phyloP scores from a whole-genome alignment of 495 filamentous ascomycete genomes.

The Xylaria cubensis region DNA sequence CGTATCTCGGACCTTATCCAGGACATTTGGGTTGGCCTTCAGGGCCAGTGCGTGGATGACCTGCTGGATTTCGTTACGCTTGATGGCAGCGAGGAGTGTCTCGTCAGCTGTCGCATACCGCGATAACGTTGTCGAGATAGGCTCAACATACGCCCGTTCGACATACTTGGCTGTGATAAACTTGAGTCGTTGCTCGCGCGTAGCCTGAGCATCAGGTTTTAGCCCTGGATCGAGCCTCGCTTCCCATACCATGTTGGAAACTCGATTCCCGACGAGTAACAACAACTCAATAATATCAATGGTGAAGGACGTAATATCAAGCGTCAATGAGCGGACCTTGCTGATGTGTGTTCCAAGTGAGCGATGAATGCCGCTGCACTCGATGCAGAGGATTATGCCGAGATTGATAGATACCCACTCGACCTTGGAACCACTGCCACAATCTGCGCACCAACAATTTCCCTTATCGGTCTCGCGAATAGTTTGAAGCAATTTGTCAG shows the following conservation, averaged over 20 bases:
- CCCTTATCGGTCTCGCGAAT: conserved; percentile 91
- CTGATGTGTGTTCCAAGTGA: conserved; percentile 97
- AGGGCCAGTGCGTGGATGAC: conserved; percentile 91
- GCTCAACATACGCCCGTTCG: conserved; percentile 79
- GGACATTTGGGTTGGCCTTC: conserved; percentile 83
- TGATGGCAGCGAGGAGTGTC: conserved; percentile 89
- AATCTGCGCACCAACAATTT: conserved; percentile 95
- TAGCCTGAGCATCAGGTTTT: conserved; percentile 78
- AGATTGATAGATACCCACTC: conserved; percentile 99
- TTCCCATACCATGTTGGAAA: conserved; percentile 98
- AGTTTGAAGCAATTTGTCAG: conserved; percentile 81
- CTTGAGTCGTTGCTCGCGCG: conserved; percentile 83
- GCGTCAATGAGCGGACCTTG: conserved; percentile 92
- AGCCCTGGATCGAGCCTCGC: conserved; percentile 73
- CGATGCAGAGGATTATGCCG: conserved; percentile 94
- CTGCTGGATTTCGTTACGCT: conserved; percentile 89
- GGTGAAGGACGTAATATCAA: conserved; percentile 95
- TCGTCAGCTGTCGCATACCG: conserved; percentile 85
- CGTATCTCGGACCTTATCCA: conserved; percentile 85
- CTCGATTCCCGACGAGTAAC: conserved; percentile 86
- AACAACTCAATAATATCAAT: conserved; percentile 96
- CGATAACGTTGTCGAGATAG: conserved; percentile 75
- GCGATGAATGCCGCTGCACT: conserved; percentile 96
- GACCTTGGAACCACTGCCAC: conserved; percentile 86
- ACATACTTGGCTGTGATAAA: conserved; percentile 98